Percentiles rank a stretch among this genome's conserved stretches.
Evolutionary conservation across 208 protist genomes (phyloP).

Genomic region (Leishmania amazonensis): DNA sequence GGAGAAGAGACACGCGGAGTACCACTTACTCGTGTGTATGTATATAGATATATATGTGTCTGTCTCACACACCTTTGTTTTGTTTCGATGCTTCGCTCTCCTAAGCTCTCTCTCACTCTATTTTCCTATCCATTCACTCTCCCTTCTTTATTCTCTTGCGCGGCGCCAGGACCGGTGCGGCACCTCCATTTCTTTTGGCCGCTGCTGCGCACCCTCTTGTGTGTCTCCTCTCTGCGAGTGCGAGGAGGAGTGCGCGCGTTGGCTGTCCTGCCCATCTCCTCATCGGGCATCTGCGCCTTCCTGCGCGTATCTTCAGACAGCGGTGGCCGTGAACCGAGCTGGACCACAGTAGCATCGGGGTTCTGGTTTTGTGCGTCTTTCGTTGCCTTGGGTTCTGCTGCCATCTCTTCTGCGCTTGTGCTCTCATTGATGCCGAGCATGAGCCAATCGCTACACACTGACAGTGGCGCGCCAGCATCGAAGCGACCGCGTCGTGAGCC

Average conservation of each 20-base stretch:
- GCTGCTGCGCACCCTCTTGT: background rate
- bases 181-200: background rate
- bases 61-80: background rate
- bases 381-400: background rate
- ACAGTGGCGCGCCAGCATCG: constrained; percentile 5
- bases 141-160: background rate
- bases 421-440: background rate
- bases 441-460: background rate
- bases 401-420: background rate
- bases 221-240: background rate
- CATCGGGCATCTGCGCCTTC: too few species aligned
- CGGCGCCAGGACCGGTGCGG: background rate
- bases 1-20: background rate
- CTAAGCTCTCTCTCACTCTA: background rate
- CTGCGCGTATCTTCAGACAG: too few species aligned
- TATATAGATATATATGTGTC: too few species aligned
- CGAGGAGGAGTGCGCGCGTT: background rate
- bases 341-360: background rate
- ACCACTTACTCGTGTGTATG: background rate
- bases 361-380: background rate
- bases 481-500: constrained; percentile 25
- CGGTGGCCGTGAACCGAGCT: too few species aligned
- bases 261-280: background rate
- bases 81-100: background rate
- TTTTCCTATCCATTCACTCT: background rate